Evolutionary conservation across 768 basidiomycete genomes (phyloP).

Genomic region (Boletus barrowsii): DNA sequence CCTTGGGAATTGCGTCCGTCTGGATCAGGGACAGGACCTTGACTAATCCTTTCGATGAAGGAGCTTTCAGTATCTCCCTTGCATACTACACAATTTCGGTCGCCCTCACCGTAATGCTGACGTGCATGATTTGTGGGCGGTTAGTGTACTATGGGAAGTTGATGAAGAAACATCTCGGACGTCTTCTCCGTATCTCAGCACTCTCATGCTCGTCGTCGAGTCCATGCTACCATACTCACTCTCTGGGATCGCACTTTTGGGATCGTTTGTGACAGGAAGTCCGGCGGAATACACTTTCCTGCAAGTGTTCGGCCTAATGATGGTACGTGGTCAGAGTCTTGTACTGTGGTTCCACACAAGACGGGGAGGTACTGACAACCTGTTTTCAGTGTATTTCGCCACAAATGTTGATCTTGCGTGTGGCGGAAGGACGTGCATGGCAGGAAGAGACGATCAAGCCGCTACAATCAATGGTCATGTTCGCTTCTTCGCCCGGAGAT

Average conservation of each 20-base stretch:
- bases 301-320: neutral
- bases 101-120: constrained; percentile 2
- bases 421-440: neutral
- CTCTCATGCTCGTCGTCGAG: no score
- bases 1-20: neutral
- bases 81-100: constrained; percentile 2
- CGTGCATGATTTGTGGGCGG: constrained; percentile 10
- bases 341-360: neutral
- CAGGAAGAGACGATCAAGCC: neutral
- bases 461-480: no score
- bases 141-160: neutral
- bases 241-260: constrained; percentile 1
- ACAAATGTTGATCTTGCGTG: constrained; percentile 12
- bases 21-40: neutral
- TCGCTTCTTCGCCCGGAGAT: no score
- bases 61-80: neutral
- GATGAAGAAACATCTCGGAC: no score
- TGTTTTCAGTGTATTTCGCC: constrained; percentile 11
- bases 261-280: neutral
- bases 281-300: no score
- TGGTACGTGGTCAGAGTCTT: neutral
- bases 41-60: no score
- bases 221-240: no score
- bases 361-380: neutral
- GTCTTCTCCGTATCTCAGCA: neutral